These are phyloP conservation scores for Hypholoma sublateritium DNA, from an alignment of 768 basidiomycete genomes.

Conservation along the genomic window DNA sequence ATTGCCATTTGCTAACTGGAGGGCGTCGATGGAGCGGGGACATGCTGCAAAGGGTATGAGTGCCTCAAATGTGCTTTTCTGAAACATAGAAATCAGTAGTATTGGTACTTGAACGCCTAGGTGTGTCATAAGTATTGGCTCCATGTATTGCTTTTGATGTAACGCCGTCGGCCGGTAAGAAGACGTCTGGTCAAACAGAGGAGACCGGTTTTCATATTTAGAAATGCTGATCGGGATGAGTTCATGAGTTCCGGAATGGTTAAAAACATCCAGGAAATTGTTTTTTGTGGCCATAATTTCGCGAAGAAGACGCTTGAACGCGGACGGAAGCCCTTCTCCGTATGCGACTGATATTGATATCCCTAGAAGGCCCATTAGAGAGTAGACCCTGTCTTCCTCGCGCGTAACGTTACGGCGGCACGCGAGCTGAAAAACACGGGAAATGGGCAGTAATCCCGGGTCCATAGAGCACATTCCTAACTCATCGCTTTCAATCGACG, in stretches of 20 bases:
- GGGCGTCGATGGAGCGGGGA: no score
- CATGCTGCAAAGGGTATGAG: no score
- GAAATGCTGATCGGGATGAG: not conserved
- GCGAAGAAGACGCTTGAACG: not conserved
- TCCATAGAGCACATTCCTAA: not conserved
- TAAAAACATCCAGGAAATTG: not conserved
- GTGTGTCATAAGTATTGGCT: not conserved
- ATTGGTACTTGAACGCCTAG: not conserved
- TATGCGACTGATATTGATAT: no score
- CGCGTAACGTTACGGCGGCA: not conserved
- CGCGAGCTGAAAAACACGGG: not conserved
- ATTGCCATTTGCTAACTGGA: no score
- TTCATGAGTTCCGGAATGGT: not conserved
- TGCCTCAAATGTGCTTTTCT: not conserved
- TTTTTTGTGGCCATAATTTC: not conserved
- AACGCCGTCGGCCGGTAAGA: no score
- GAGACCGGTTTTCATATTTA: not conserved
- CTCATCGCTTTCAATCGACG: not conserved
- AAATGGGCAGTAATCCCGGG: not conserved
- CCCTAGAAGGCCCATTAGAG: no score
- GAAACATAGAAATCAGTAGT: not conserved
- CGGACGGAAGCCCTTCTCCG: no score
- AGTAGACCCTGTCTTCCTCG: no score
- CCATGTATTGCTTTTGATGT: no score
- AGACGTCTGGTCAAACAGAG: not conserved